phyloP scores from a whole-genome alignment of 2,329 filamentous ascomycete genomes.

The Fusarium acutatum region DNA sequence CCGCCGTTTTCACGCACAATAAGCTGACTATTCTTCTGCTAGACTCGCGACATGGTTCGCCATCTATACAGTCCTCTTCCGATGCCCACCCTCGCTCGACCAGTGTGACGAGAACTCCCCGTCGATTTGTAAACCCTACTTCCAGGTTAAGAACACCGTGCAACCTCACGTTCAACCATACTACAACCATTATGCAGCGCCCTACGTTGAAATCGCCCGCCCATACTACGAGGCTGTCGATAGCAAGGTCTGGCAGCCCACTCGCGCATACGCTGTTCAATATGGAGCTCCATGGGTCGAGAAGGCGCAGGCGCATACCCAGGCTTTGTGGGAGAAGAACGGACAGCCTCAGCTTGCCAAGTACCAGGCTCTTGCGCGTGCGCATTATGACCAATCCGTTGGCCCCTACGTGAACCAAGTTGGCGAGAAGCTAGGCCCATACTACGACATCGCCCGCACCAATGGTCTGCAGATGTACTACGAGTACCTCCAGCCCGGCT shows the following conservation, averaged over 20 bases:
- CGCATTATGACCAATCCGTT: constrained; percentile 75
- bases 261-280: constrained; percentile 70
- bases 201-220: constrained; percentile 78
- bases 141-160: constrained; percentile 68
- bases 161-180: constrained; percentile 84
- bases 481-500: constrained; percentile 77
- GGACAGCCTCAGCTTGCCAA: constrained; percentile 78
- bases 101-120: constrained; percentile 76
- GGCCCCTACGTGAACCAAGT: constrained; percentile 77
- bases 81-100: constrained; percentile 77
- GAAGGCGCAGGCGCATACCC: constrained; percentile 71
- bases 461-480: constrained; percentile 75
- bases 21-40: background rate
- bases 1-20: background rate
- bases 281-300: constrained; percentile 80
- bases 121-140: constrained; percentile 84
- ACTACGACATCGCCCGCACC: constrained; percentile 72
- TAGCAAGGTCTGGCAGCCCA: constrained; percentile 73
- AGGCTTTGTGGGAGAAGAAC: constrained; percentile 80
- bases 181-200: constrained; percentile 83
- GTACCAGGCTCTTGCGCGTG: constrained; percentile 67
- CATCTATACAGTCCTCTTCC: constrained; percentile 81
- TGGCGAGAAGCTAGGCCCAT: constrained; percentile 69
- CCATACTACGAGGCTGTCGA: constrained; percentile 77
- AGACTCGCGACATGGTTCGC: constrained; percentile 88